Base-by-base conservation (phyloP, 163 green algal species). In the Prototheca cutis region DNA sequence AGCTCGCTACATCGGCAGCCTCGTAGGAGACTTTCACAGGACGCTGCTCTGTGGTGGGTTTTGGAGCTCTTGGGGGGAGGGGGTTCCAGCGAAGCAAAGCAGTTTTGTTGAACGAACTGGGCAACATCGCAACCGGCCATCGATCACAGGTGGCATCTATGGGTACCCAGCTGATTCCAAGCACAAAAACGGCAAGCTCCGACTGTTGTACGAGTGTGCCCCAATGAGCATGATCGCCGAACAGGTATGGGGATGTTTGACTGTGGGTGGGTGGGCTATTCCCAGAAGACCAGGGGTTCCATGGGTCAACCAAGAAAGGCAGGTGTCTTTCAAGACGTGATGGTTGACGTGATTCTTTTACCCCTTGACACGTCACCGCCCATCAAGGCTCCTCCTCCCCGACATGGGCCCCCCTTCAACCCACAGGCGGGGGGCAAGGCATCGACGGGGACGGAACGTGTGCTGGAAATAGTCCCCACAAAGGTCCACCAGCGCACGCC, bases 1-100 rank as follows among this genome's bases (percentile, higher is more conserved):
- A 28, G 28, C 65, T 29, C 84, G 92, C 67, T 99, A 99, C 86
- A 98, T 99, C 66, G 92, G 92, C 61, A 90, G 80, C 10, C 81
- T 99, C 55, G 89, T 98, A 25, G 92, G 91, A 18, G 92, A 99
- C 81, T 98, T 98, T 85, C 92, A 99, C 86, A 76, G 92, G 52
- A 98, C 92, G 17, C 71, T 99, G 68, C 80, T 98, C 47, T 98
- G 98, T 66, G 91, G 88, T 67, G 87, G 51, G 61, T 3, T 1
- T 3, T 4, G 6, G 19, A n/a, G n/a, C n/a, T n/a, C n/a, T n/a
- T n/a, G n/a, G n/a, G n/a, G n/a, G n/a, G n/a, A n/a, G n/a, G n/a
- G n/a, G n/a, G n/a, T n/a, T n/a, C n/a, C n/a, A n/a, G n/a, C n/a
- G n/a, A n/a, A n/a, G n/a, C n/a, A n/a, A n/a, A n/a, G n/a, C n/a